A percentile compares a stretch with the other conserved stretches of the same genome.
These are phyloP conservation scores for Podospora conica DNA, from an alignment of 495 filamentous ascomycete genomes.

Conservation along the genomic window DNA sequence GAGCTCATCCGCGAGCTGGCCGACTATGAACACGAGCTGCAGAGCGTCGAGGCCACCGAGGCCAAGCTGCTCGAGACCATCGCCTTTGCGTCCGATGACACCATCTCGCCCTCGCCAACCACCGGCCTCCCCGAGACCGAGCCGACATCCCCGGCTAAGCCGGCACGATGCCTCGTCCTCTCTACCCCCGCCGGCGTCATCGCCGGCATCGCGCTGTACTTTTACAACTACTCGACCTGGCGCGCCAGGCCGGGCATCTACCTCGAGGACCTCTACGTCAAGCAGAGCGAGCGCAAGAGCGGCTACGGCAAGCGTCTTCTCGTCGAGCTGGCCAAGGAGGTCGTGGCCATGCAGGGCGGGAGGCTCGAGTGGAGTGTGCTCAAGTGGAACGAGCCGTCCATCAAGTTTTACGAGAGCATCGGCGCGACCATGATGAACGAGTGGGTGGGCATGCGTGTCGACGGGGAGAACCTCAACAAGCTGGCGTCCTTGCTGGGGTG, in stretches of 20 bases:
- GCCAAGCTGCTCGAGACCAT: slow-evolving; percentile 67
- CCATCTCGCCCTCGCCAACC: slow-evolving; percentile 29
- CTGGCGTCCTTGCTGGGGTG: slow-evolving; percentile 47
- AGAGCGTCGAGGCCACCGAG: slow-evolving; percentile 73
- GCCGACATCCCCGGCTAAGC: slow-evolving; percentile 33
- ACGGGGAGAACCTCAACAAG: slow-evolving; percentile 60
- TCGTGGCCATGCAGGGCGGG: slow-evolving; percentile 61
- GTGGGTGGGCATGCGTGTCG: slow-evolving; percentile 89
- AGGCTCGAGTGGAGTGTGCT: slow-evolving; percentile 91
- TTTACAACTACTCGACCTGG: slow-evolving; percentile 71
- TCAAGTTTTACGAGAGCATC: slow-evolving; percentile 78
- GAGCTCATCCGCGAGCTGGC: slow-evolving; percentile 82
- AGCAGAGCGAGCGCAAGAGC: slow-evolving; percentile 57
- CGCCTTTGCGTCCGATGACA: slow-evolving; percentile 56
- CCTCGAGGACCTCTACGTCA: slow-evolving; percentile 88
- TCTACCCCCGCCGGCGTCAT: slow-evolving; percentile 33
- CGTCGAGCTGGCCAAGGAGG: slow-evolving; percentile 67
- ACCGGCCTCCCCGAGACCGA: slow-evolving; percentile 36
- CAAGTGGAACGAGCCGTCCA: slow-evolving; percentile 83
- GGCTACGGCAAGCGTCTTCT: slow-evolving; percentile 78
- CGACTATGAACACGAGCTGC: slow-evolving; percentile 70
- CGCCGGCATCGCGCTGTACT: slow-evolving; percentile 55
- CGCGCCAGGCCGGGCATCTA: slow-evolving; percentile 80
- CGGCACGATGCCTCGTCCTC: slow-evolving; percentile 44
- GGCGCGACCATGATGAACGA: slow-evolving; percentile 78